phyloP scores from a whole-genome alignment of 108 stramenopile species.

The Skeletonema tropicum region DNA sequence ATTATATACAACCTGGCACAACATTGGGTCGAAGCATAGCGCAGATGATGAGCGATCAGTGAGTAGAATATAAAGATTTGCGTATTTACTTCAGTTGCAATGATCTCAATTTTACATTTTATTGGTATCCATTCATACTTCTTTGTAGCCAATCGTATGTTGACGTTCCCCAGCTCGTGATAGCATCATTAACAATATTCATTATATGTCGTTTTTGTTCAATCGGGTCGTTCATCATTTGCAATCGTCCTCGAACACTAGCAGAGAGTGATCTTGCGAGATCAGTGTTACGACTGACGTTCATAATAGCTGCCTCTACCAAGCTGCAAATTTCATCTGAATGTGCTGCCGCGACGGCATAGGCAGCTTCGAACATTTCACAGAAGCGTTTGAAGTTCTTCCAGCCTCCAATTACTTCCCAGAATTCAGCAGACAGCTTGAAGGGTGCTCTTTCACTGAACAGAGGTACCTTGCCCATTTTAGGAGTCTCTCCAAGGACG shows the following conservation, averaged over 20 bases:
- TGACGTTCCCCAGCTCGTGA: conserved; percentile 83
- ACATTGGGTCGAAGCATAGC: too few species aligned
- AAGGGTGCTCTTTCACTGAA: conserved; percentile 93
- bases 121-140: conserved; percentile 94
- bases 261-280: conserved; percentile 64
- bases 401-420: conserved; percentile 96
- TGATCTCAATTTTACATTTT: neutral
- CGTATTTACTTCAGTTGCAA: too few species aligned
- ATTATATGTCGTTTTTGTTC: conserved; percentile 83
- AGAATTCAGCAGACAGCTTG: conserved; percentile 90
- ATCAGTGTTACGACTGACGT: conserved; percentile 68
- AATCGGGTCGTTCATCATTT: conserved; percentile 72
- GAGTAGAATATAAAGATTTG: too few species aligned
- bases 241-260: conserved; percentile 70
- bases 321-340: conserved; percentile 79
- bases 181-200: conserved; percentile 83
- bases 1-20: too few species aligned
- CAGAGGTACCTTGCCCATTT: conserved; percentile 88
- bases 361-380: conserved; percentile 87
- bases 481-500: conserved; percentile 94
- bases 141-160: conserved; percentile 92
- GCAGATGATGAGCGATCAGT: too few species aligned
- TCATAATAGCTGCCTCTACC: conserved; percentile 81
- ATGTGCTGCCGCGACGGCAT: conserved; percentile 74
- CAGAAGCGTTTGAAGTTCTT: conserved; percentile 74